Evolutionary conservation across 345 rosid species (phyloP).

Genomic region (Physaria fendleri): DNA sequence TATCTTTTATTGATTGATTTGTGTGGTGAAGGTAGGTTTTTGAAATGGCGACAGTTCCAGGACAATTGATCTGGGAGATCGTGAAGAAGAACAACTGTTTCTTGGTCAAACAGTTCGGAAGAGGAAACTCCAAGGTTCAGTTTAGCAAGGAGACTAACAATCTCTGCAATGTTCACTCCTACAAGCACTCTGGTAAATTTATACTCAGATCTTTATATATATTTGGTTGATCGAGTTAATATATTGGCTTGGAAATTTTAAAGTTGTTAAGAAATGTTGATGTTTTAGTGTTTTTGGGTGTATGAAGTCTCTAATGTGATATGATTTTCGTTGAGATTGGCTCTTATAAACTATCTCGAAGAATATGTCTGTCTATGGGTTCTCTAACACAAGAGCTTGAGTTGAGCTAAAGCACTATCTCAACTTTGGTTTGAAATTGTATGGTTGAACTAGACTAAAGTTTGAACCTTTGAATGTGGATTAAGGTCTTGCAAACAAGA

Average conservation of each 20-base stretch:
- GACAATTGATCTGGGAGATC: constrained; percentile 72
- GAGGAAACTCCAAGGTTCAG: constrained; percentile 48
- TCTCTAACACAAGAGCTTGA: too few species aligned
- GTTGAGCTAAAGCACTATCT: too few species aligned
- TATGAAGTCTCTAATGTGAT: background rate
- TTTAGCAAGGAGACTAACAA: constrained; percentile 79
- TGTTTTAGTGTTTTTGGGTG: background rate
- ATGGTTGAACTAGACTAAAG: background rate
- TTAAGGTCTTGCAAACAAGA: constrained; percentile 76
- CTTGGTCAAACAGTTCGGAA: constrained; percentile 68
- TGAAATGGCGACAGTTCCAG: constrained; percentile 69
- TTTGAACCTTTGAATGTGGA: background rate
- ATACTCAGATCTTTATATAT: background rate
- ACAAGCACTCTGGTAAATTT: constrained; percentile 60
- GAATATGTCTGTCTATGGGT: background rate
- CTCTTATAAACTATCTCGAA: background rate
- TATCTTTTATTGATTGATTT: background rate
- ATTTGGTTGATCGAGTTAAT: background rate
- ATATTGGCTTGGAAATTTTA: background rate
- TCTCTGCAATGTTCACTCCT: constrained; percentile 69
- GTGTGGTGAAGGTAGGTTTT: background rate
- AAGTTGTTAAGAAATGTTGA: background rate
- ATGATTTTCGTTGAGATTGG: background rate
- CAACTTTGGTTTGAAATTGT: too few species aligned
- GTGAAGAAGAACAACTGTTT: constrained; percentile 71